These are phyloP conservation scores for Poterioochromonas sp. DNA, from an alignment of 352 stramenopile genomes.

Conservation along the genomic window DNA sequence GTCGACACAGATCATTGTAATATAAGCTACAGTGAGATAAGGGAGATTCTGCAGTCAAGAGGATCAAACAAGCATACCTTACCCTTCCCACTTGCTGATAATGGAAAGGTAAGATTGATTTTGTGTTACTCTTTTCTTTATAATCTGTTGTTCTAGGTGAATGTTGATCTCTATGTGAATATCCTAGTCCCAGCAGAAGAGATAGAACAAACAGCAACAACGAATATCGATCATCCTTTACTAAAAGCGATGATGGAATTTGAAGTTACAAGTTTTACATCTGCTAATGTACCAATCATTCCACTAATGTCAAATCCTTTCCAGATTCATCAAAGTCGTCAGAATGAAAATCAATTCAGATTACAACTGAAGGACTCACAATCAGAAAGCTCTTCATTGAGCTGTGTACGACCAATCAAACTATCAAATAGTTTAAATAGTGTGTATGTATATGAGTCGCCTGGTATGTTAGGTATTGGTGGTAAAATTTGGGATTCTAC, in stretches of 20 bases:
- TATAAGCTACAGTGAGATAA: too few species aligned
- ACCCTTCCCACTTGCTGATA: too few species aligned
- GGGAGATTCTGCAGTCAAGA: too few species aligned
- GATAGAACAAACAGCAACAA: too few species aligned
- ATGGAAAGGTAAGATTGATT: too few species aligned
- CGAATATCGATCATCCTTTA: too few species aligned
- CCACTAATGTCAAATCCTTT: not conserved
- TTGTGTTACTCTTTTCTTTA: too few species aligned
- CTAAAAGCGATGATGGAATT: not conserved
- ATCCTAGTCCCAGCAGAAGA: too few species aligned
- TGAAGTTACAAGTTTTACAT: not conserved
- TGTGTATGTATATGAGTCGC: not conserved
- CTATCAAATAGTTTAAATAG: not conserved
- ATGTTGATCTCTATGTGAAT: too few species aligned
- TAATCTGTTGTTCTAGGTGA: too few species aligned
- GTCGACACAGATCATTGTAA: too few species aligned
- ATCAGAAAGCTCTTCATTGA: not conserved
- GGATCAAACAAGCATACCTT: too few species aligned
- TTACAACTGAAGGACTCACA: not conserved
- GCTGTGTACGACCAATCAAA: not conserved
- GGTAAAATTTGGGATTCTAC: slow-evolving; percentile 16
- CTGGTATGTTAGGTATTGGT: not conserved
- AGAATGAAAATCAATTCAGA: not conserved
- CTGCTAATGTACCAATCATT: not conserved
- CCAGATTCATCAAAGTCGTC: not conserved